phyloP scores from a whole-genome alignment of 495 filamentous ascomycete species.

The Aspergillus diversus region DNA sequence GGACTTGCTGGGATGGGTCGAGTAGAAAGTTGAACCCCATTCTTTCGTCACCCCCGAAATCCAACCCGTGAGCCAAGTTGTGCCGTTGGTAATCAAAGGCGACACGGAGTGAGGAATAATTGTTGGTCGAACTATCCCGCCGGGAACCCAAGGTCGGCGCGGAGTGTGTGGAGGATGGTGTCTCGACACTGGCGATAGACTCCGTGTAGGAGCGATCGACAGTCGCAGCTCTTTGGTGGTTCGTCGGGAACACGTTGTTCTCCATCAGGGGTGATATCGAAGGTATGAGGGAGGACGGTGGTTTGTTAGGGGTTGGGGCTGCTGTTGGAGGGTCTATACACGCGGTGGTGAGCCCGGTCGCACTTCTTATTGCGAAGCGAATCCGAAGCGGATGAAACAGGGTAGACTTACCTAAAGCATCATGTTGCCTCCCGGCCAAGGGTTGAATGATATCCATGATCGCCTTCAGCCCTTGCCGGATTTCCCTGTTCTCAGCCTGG shows the following conservation, averaged over 20 bases:
- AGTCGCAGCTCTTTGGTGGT: slow-evolving; percentile 20
- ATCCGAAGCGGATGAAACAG: background rate
- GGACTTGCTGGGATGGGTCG: slow-evolving; percentile 52
- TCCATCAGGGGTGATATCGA: slow-evolving; percentile 34
- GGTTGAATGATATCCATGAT: slow-evolving; percentile 70
- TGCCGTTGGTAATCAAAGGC: slow-evolving; percentile 57
- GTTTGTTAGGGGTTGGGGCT: slow-evolving; percentile 21
- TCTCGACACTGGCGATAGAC: slow-evolving; percentile 39
- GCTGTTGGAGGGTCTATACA: slow-evolving; percentile 14
- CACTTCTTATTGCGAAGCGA: background rate
- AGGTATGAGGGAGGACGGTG: slow-evolving; percentile 27
- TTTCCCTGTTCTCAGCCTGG: slow-evolving; percentile 70
- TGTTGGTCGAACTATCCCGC: slow-evolving; percentile 34
- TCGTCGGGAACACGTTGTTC: slow-evolving; percentile 25
- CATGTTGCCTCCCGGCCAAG: slow-evolving; percentile 42
- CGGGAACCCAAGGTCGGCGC: slow-evolving; percentile 31
- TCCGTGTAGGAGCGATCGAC: slow-evolving; percentile 36
- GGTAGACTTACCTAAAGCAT: slow-evolving; percentile 32
- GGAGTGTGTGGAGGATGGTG: slow-evolving; percentile 43
- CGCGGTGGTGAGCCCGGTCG: background rate
- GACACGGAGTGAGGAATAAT: slow-evolving; percentile 33
- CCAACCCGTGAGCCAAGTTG: slow-evolving; percentile 56
- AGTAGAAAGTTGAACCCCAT: slow-evolving; percentile 72
- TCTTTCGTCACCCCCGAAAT: slow-evolving; percentile 60
- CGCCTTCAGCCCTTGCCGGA: slow-evolving; percentile 62